Percentiles rank a stretch among this genome's conserved stretches.
Conservation (phyloP, 2,329 filamentous ascomycete species). For the Alternaria conjuncta region DNA sequence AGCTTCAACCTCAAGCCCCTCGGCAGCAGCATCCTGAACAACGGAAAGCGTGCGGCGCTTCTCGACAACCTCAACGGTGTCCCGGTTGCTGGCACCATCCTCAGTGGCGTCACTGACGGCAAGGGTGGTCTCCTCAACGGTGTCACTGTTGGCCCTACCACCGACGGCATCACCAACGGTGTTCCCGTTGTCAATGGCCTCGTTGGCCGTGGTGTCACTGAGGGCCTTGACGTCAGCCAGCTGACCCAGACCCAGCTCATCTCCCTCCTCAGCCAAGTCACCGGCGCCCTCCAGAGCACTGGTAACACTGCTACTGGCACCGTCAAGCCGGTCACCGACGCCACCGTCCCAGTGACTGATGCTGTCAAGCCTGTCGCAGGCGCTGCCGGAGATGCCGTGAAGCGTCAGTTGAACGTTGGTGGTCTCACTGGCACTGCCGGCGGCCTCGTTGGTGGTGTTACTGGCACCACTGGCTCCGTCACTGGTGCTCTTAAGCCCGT, state of each 20-base stretch:
- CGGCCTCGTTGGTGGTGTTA: neutral
- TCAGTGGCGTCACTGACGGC: neutral
- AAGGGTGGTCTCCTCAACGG: neutral
- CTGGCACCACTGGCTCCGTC: neutral
- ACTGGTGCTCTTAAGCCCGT: neutral
- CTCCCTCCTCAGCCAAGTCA: neutral
- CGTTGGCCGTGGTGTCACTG: neutral
- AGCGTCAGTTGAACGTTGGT: neutral
- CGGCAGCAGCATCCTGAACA: neutral
- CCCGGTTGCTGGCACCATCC: neutral
- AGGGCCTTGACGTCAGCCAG: neutral
- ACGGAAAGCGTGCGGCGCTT: neutral
- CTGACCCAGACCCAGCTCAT: neutral
- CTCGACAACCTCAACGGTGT: neutral
- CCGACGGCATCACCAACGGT: neutral
- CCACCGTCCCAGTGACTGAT: neutral
- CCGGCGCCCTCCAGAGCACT: neutral
- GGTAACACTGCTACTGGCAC: neutral
- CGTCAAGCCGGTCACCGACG: neutral
- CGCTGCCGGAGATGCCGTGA: neutral
- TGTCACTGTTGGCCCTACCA: neutral
- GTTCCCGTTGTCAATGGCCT: neutral
- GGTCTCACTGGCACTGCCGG: neutral
- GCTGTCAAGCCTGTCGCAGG: neutral
- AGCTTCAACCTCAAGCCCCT: constrained; percentile 13